Conservation (phyloP, 2,329 filamentous ascomycete genomes). For the Ascochyta fabae region DNA sequence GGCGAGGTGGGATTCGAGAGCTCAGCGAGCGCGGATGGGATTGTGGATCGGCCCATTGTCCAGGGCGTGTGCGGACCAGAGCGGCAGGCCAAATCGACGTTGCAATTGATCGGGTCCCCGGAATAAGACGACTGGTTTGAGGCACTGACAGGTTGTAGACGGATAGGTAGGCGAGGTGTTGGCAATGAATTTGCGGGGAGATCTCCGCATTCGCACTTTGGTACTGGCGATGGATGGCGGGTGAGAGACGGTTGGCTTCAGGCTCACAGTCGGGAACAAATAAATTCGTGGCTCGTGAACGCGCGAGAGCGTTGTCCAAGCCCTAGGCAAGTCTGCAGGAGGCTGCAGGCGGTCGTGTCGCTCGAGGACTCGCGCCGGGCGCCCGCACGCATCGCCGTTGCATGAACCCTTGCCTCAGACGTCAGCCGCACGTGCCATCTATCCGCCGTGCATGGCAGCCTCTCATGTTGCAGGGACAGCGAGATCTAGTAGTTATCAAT, state of each 20-base stretch:
- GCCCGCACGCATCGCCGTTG: constrained; percentile 3
- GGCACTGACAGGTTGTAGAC: not conserved
- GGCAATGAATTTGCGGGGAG: constrained; percentile 21
- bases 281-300: too few relatives aligned
- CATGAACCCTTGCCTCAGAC: constrained; percentile 12
- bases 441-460: too few relatives aligned
- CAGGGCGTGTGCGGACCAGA: not conserved
- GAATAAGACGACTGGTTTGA: too few relatives aligned
- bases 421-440: constrained; percentile 18
- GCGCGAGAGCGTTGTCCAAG: too few relatives aligned
- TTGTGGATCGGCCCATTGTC: constrained; percentile 46
- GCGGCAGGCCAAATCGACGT: not conserved
- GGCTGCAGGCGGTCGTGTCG: constrained; percentile 13
- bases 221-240: constrained; percentile 1
- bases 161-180: not conserved
- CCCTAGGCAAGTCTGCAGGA: not conserved
- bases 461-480: too few relatives aligned
- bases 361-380: constrained; percentile 1
- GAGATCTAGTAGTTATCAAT: too few relatives aligned
- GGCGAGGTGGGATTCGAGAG: constrained; percentile 47
- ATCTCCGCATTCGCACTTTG: constrained; percentile 17
- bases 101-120: not conserved
- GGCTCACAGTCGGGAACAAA: not conserved
- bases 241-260: not conserved
- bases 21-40: constrained; percentile 47